Percentiles rank a stretch among this genome's conserved stretches.
phyloP scores from a whole-genome alignment of 169 alveolate genomes.

The Cryptosporidium bovis region DNA sequence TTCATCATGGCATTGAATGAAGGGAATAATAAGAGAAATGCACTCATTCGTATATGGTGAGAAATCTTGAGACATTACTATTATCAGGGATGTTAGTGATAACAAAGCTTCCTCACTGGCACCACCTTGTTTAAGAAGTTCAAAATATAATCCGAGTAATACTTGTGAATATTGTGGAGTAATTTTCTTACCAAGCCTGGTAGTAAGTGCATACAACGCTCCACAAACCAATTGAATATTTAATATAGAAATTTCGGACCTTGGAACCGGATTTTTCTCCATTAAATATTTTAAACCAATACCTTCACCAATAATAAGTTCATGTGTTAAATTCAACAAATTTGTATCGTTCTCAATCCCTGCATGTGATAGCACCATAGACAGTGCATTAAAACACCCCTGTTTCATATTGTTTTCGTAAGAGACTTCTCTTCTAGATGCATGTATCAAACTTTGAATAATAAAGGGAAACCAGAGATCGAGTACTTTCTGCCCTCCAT shows the following conservation, averaged over 20 bases:
- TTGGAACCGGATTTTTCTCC: constrained; percentile 65
- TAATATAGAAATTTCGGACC: constrained; percentile 8
- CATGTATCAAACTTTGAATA: constrained; percentile 59
- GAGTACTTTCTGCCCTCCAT: constrained; percentile 45
- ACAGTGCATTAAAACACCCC: constrained; percentile 63
- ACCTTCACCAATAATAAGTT: constrained; percentile 67
- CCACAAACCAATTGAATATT: constrained; percentile 66
- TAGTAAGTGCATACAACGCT: constrained; percentile 66
- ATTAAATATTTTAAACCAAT: constrained; percentile 49
- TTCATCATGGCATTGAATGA: constrained; percentile 58
- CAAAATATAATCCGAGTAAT: constrained; percentile 48
- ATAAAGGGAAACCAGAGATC: constrained; percentile 67
- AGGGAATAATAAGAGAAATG: constrained; percentile 37
- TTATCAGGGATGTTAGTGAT: constrained; percentile 46
- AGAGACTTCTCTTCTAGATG: constrained; percentile 50
- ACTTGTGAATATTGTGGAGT: constrained; percentile 56
- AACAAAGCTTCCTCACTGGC: constrained; percentile 46
- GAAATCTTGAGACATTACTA: constrained; percentile 59
- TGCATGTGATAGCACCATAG: constrained; percentile 50
- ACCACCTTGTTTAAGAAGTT: constrained; percentile 65
- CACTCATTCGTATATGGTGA: constrained; percentile 60
- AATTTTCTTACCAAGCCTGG: constrained; percentile 54
- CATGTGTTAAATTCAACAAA: constrained; percentile 46
- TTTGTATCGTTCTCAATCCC: constrained; percentile 47
- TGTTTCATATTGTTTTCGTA: constrained; percentile 67